Evolutionary conservation across 106 monocot genomes (phyloP), one percentile per base, ranked within the genome.

Genomic region (Acorus gramineus): DNA sequence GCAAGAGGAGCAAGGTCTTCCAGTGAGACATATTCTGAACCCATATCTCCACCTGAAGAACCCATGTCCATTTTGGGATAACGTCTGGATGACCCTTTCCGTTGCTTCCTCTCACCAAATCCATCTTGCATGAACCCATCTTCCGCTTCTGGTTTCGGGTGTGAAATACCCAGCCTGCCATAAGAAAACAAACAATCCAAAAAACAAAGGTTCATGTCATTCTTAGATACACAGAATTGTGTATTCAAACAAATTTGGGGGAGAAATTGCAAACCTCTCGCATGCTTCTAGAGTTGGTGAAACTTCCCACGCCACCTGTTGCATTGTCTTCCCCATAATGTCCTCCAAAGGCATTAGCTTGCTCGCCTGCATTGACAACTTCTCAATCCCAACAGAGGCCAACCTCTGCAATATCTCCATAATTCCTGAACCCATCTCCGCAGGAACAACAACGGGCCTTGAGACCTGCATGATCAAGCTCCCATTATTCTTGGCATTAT

Each of bases 261-360:
- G 12, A 12, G 28, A 28, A 6, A 3, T 28, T 5, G 5, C n/a
- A 4, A 47, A 46, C 63, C 47, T 48, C 12, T 10, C 63, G 13
- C 43, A 45, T 12, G 63, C 28, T 28, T 28, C 28, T 28, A 28
- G 28, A 28, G 28, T 28, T 1, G 28, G 28, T 28, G 28, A 28
- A 28, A 28, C 28, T 28, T 28, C 28, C 28, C 28, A 28, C 28
- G 28, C 7, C 13, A 63, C 8, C 43, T 42, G 44, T 3, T 61
- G 42, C 42, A 7, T 10, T 4, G 43, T 61, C 13, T 61, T 44
- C 61, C 61, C 61, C 2, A 8, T 42, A 61, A 44, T 14, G 11
- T 63, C 63, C 13, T 63, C 63, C 63, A 63, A 49, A 14, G 49
- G 63, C 63, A 63, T 63, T 49, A 63, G 3, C 49, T 12, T 47